These are phyloP conservation scores for Ogataea salicorniae DNA, from an alignment of 805 yeast species.

Conservation along the genomic window DNA sequence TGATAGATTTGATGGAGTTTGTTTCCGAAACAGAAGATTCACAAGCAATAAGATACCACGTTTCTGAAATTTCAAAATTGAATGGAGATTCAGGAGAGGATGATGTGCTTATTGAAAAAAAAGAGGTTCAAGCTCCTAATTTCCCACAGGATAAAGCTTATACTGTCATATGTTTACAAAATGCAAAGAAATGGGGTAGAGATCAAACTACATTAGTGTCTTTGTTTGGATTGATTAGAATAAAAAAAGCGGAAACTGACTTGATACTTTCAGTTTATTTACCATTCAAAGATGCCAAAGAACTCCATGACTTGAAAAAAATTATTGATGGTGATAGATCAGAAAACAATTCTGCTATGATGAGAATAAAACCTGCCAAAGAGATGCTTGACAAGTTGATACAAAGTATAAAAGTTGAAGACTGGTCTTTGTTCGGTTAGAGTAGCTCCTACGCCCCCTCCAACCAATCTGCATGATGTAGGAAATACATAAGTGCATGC, in stretches of 20 bases:
- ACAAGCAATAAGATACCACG: conserved; percentile 46
- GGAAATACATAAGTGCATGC: neutral
- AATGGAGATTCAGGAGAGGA: conserved; percentile 28
- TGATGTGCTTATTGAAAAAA: conserved; percentile 5
- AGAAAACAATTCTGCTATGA: conserved; percentile 17
- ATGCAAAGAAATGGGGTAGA: conserved; percentile 49
- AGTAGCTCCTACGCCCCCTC: no score
- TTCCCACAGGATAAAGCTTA: conserved; percentile 24
- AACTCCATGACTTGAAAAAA: conserved; percentile 22
- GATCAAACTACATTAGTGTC: conserved; percentile 37
- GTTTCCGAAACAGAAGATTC: conserved; percentile 33
- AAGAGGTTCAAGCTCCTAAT: conserved; percentile 4
- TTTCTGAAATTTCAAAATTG: conserved; percentile 47
- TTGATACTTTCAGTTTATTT: conserved; percentile 55
- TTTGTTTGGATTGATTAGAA: conserved; percentile 53
- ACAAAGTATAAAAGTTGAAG: conserved; percentile 32
- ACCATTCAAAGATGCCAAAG: conserved; percentile 37
- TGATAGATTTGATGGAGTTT: conserved; percentile 59
- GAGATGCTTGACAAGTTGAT: conserved; percentile 22
- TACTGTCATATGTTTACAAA: conserved; percentile 35
- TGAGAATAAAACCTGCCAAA: conserved; percentile 27
- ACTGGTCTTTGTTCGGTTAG: conserved; percentile 44
- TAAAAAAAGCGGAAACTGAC: conserved; percentile 52
- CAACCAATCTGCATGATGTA: neutral
- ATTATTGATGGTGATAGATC: conserved; percentile 6